These are phyloP conservation scores for Venturia asperata DNA, from an alignment of 2,329 filamentous ascomycete species.

Conservation along the genomic window DNA sequence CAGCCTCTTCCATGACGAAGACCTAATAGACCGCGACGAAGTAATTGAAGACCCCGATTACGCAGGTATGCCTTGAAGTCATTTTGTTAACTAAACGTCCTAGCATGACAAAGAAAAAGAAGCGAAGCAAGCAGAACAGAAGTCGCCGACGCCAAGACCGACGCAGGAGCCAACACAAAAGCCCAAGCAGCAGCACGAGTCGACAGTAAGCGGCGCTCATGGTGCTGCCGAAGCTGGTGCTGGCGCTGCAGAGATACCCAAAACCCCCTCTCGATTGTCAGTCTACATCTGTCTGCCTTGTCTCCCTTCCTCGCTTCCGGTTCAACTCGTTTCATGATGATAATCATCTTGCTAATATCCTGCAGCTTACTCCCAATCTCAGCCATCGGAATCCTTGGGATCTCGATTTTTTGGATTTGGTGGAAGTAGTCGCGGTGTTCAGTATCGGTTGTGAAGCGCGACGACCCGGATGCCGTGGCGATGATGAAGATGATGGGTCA, in stretches of 20 bases:
- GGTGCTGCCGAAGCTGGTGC: constrained; percentile 9
- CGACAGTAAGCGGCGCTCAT: constrained; percentile 12
- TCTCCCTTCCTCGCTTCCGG: neutral
- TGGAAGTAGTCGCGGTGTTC: constrained; percentile 8
- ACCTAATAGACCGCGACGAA: constrained; percentile 16
- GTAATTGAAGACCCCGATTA: constrained; percentile 18
- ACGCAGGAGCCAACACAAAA: neutral
- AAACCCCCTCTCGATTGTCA: constrained; percentile 6
- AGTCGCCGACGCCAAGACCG: neutral
- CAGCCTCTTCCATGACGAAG: constrained; percentile 12
- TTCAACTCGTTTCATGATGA: neutral
- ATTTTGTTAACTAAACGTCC: constrained; percentile 4
- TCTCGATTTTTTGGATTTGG: constrained; percentile 12
- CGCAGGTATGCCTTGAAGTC: constrained; percentile 15
- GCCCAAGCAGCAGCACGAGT: constrained; percentile 8
- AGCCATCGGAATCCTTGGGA: constrained; percentile 7
- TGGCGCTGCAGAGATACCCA: neutral
- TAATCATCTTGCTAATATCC: neutral
- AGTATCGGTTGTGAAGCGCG: constrained; percentile 1
- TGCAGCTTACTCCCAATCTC: constrained; percentile 9
- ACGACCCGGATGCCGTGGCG: neutral
- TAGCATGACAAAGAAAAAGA: neutral
- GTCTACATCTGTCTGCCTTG: constrained; percentile 12
- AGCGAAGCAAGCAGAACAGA: constrained; percentile 7
- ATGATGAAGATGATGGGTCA: neutral